These are phyloP conservation scores for Fusarium nanum DNA, from an alignment of 2,329 filamentous ascomycete species.

Conservation along the genomic window DNA sequence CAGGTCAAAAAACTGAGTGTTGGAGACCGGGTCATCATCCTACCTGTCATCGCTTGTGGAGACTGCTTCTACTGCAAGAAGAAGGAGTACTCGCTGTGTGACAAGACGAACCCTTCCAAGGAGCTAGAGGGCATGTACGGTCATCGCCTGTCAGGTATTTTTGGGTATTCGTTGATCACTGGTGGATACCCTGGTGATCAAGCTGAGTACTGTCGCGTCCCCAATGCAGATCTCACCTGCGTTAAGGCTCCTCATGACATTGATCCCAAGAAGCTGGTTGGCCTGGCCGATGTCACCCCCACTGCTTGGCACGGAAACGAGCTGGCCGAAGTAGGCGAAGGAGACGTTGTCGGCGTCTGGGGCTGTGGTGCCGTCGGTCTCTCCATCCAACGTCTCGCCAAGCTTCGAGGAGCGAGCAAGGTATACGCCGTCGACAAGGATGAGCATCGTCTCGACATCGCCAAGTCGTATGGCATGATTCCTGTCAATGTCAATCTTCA, in stretches of 20 bases:
- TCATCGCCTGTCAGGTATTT: neutral
- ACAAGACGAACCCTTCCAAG: neutral
- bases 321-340: conserved; percentile 1
- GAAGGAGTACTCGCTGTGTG: neutral
- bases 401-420: neutral
- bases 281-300: neutral
- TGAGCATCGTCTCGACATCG: neutral
- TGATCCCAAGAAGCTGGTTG: neutral
- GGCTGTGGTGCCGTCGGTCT: conserved; percentile 2
- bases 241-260: conserved; percentile 7
- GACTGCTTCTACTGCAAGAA: conserved; percentile 7
- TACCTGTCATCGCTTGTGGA: neutral
- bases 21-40: conserved; percentile 4
- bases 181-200: conserved; percentile 1
- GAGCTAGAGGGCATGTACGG: conserved; percentile 10
- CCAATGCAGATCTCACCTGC: conserved; percentile 1
- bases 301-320: conserved; percentile 6
- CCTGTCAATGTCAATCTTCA: conserved; percentile 1
- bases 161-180: conserved; percentile 5
- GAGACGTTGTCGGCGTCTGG: conserved; percentile 9
- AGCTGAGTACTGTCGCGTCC: conserved; percentile 4
- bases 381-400: conserved; percentile 4
- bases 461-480: conserved; percentile 1
- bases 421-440: conserved; percentile 14
- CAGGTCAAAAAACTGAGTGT: neutral